Evolutionary conservation across 306 rosid genomes (phyloP).

Genomic region (Prunus kanzakura): DNA sequence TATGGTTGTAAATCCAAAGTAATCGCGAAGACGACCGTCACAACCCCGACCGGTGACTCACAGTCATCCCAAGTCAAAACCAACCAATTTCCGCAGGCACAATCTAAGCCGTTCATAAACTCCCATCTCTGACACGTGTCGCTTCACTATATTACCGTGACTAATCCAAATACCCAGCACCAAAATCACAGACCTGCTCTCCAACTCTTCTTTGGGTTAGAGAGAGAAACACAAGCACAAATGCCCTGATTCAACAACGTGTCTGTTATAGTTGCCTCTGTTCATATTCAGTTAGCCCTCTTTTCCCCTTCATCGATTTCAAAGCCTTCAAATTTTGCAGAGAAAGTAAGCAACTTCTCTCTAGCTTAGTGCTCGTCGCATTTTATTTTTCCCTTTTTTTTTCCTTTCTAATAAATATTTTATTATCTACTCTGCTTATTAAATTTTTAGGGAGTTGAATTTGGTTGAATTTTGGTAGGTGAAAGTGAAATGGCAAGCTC

Average conservation of each 20-base stretch:
- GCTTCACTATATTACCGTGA: conserved; percentile 10
- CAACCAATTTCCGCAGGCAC: neutral
- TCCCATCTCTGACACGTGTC: conserved; percentile 25
- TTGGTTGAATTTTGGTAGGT: conserved; percentile 46
- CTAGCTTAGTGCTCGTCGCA: neutral
- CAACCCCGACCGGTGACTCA: conserved; percentile 2
- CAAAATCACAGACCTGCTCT: neutral
- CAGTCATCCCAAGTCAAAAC: neutral
- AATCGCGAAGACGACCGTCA: neutral
- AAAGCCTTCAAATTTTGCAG: neutral
- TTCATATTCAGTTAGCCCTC: conserved; percentile 3
- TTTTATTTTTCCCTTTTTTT: neutral
- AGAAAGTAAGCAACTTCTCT: conserved; percentile 12
- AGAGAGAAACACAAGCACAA: conserved; percentile 11
- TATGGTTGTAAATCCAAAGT: conserved; percentile 10
- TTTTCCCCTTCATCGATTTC: conserved; percentile 11
- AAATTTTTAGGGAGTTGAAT: neutral
- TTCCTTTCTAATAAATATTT: neutral
- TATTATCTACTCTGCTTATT: neutral
- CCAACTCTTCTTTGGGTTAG: neutral
- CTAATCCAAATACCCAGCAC: conserved; percentile 26
- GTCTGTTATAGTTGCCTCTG: conserved; percentile 12
- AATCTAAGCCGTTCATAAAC: conserved; percentile 12
- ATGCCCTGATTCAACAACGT: conserved; percentile 27
- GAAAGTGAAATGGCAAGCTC: conserved; percentile 66